Base-by-base conservation (phyloP, 208 protist species). In the Wallacemonas rigidus region DNA sequence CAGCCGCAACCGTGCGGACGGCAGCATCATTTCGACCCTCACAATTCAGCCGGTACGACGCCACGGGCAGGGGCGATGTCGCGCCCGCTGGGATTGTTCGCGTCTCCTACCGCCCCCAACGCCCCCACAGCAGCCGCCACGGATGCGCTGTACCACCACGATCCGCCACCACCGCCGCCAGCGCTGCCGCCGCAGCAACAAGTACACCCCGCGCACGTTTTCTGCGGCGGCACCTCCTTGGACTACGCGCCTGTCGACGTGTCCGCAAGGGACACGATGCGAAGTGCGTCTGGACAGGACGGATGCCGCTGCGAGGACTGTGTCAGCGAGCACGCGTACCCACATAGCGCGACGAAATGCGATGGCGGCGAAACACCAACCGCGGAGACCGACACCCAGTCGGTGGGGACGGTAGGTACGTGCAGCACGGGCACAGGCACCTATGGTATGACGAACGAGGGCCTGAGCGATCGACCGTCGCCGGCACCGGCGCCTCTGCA, bases 401-500 rank as follows among this genome's bases (percentile, higher is more conserved):
- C 60, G 7, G 17, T 36, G 11, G n/a, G 12, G 41, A 65, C 60
- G 3, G 40, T 38, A 0, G 6, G 56, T 15, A 41, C 56, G 36
- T 44, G 60, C 43, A 65, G 60, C 43, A 65, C 43, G 12, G 60
- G 60, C 6, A 65, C 45, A 14, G 45, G 45, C 12, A 50, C 60
- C 15, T 65, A 65, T 41, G 60, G 12, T n/a, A 8, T 65, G 41
- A 65, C 60, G 15, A 45, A 65, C 43, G 60, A 65, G 43, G 7
- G n/a, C 14, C 45, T 57, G 14, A 44, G n/a, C 15, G 74, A 55
- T 2, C 39, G 44, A 5, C 43, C 41, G 1, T 35, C 64, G 44
- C 1, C 48, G 26, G 41, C 56, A 7, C 56, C 48, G 14, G 43
- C 38, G 7, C 12, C 71, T 11, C 58, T 74, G 0, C 81, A 86